Base-by-base conservation (phyloP, 352 stramenopile genomes). In the Plasmopara viticola region DNA sequence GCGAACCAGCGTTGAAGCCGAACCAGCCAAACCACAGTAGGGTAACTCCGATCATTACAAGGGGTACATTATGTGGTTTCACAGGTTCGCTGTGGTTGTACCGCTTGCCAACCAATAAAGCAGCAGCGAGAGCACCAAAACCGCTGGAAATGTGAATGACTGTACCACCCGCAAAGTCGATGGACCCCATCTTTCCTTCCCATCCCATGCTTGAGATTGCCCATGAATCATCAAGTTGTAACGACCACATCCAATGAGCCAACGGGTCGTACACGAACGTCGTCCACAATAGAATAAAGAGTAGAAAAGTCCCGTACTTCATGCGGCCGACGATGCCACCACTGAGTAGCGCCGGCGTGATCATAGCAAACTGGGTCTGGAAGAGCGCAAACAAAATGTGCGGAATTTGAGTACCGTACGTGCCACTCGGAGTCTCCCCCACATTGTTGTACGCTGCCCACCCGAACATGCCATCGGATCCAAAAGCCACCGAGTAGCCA, bases 21-120 rank as follows among this genome's bases (percentile, higher is more conserved):
- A 89, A 91, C 81, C 84, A 94, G n/a, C 84, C 84, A 40, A 88
- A 88, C 84, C 84, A 94, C 37, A 94, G 65, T 20, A 91, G 44
- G 9, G 71, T 86, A 8, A 60, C 58, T 41, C 84, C 84, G 30
- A 90, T 87, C 72, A 94, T 92, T 14, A 90, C 78, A 8, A 94
- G 68, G 8, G 83, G 83, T 31, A 94, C 74, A 64, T 95, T 91
- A 70, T 92, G 83, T 1, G 81, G 78, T 50, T 85, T 86, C 17
- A 92, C 74, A 4, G 68, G 58, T 29, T 87, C 80, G 9, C 58
- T 62, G 60, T 89, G 73, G 52, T 89, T 87, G 67, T 87, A 87
- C 7, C 74, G 68, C 54, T 83, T 79, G 9, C 84, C 84, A 0
- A 94, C 70, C 35, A 95, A 64, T 8, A 88, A 51, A 9, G 81